Evolutionary conservation across 2,329 filamentous ascomycete genomes (phyloP).

Genomic region (Cladophialophora psammophila): DNA sequence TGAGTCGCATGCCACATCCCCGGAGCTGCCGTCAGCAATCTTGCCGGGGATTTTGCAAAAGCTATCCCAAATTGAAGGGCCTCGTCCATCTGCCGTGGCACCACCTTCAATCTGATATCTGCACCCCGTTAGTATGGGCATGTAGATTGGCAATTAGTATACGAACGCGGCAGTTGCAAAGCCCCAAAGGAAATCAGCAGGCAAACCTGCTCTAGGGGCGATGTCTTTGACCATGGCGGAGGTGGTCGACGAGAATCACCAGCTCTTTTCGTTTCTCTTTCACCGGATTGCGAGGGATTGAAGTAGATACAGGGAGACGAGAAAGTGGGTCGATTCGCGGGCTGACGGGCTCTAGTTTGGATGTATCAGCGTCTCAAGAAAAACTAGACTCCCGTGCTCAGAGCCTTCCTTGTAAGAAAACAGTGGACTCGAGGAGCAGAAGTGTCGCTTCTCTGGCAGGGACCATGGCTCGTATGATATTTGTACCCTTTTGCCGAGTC

Average conservation of each 20-base stretch:
- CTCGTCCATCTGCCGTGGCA: constrained; percentile 75
- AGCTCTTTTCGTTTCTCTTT: neutral
- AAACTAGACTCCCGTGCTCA: neutral
- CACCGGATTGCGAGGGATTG: neutral
- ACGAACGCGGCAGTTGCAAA: constrained; percentile 78
- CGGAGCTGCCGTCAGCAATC: constrained; percentile 78
- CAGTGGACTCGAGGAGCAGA: neutral
- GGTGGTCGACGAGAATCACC: neutral
- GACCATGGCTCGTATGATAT: constrained; percentile 2
- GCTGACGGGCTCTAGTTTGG: neutral
- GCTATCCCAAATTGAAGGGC: constrained; percentile 87
- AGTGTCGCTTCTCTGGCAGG: neutral
- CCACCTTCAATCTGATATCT: constrained; percentile 91
- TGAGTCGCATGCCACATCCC: constrained; percentile 82
- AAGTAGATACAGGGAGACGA: neutral
- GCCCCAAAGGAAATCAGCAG: constrained; percentile 77
- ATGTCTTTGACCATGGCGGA: constrained; percentile 35
- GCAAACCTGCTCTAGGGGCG: constrained; percentile 54
- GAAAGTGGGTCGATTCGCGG: neutral
- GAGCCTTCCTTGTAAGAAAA: neutral
- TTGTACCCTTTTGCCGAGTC: constrained; percentile 5
- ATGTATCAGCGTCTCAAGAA: neutral
- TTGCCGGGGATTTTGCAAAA: constrained; percentile 83
- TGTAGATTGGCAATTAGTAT: neutral
- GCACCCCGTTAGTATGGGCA: constrained; percentile 26